Evolutionary conservation across 768 basidiomycete genomes (phyloP).

Genomic region (Albatrellus ellisii): DNA sequence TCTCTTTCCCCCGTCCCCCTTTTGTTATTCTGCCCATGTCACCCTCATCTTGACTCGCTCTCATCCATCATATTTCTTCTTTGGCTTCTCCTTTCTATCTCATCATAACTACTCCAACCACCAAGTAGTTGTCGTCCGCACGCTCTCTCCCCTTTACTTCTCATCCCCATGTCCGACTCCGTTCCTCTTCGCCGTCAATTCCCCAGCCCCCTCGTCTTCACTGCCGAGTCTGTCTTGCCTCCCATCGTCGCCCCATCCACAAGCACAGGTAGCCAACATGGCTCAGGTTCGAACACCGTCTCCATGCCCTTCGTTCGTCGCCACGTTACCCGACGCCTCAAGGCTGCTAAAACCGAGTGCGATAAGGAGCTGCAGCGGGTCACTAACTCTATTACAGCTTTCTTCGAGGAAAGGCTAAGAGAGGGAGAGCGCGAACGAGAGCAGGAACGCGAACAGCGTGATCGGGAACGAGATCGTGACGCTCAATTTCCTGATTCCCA

Average conservation of each 20-base stretch:
- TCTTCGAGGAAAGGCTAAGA: slow-evolving; percentile 84
- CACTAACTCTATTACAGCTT: slow-evolving; percentile 86
- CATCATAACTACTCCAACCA: background rate
- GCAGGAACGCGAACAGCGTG: slow-evolving; percentile 38
- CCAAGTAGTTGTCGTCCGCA: slow-evolving; percentile 8
- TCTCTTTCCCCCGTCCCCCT: slow-evolving; percentile 9
- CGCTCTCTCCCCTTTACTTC: slow-evolving; percentile 2
- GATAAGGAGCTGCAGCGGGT: slow-evolving; percentile 93
- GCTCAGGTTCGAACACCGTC: slow-evolving; percentile 58
- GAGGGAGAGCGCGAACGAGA: slow-evolving; percentile 59
- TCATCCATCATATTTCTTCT: slow-evolving; percentile 9
- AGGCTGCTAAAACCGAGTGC: slow-evolving; percentile 90
- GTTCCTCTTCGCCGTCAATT: slow-evolving; percentile 27
- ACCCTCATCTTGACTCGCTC: background rate
- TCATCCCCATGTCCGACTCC: slow-evolving; percentile 21
- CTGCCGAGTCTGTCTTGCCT: slow-evolving; percentile 42
- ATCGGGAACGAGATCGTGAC: slow-evolving; percentile 33
- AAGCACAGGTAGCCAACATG: slow-evolving; percentile 23
- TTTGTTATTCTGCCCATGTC: slow-evolving; percentile 9
- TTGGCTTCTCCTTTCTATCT: slow-evolving; percentile 3
- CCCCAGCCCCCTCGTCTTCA: slow-evolving; percentile 73
- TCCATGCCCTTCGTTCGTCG: slow-evolving; percentile 89
- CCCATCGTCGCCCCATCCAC: slow-evolving; percentile 17
- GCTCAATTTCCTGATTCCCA: slow-evolving; percentile 26
- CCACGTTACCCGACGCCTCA: slow-evolving; percentile 87